Evolutionary conservation across 345 rosid genomes (phyloP).

Genomic region (Gossypium turneri): DNA sequence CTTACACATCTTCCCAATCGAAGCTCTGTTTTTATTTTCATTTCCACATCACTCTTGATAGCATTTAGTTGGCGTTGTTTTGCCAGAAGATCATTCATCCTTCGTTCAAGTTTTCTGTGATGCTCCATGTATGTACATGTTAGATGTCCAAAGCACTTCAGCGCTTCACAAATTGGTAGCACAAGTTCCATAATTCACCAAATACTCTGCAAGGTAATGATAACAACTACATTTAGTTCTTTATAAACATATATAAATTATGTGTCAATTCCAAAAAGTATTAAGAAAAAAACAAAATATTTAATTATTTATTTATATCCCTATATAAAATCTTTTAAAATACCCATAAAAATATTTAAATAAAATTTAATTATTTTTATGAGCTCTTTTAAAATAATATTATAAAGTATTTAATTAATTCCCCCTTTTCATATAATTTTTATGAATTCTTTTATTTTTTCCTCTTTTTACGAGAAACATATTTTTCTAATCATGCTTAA

Average conservation of each 20-base stretch:
- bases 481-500: too few relatives aligned
- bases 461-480: too few relatives aligned
- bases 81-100: background rate
- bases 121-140: background rate
- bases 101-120: background rate
- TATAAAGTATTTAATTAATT: too few relatives aligned
- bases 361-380: too few relatives aligned
- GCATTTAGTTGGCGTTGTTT: background rate
- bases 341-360: too few relatives aligned
- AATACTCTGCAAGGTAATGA: background rate
- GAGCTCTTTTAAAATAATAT: too few relatives aligned
- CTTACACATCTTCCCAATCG: background rate
- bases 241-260: background rate
- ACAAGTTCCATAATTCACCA: constrained; percentile 7
- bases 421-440: too few relatives aligned
- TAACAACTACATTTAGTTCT: background rate
- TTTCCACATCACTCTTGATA: background rate
- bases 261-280: too few relatives aligned
- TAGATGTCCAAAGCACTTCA: background rate
- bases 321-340: too few relatives aligned
- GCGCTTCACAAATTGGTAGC: background rate
- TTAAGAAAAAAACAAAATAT: too few relatives aligned
- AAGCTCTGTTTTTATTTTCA: background rate
- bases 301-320: too few relatives aligned
- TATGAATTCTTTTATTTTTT: too few relatives aligned